Base-by-base conservation (phyloP, 192 early-diverging fungal species). In the Phlyctochytrium arcticum region DNA sequence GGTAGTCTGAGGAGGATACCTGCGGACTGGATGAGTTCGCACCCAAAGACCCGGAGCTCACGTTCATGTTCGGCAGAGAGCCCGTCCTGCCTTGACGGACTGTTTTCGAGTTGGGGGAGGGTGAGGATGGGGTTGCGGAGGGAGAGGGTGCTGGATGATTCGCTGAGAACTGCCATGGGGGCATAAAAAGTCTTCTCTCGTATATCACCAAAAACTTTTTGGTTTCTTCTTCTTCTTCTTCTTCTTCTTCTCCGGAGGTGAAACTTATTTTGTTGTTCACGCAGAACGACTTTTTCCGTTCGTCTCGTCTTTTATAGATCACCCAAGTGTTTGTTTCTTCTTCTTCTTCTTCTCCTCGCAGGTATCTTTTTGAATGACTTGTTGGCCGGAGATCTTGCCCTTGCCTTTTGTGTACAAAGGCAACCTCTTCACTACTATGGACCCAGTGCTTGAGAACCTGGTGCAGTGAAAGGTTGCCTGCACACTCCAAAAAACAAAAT, bases 1-100 rank as follows among this genome's bases (percentile, higher is more conserved):
- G 95, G 93, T 19, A 92, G 69, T 54, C 80, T 76, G 23, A 93
- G 60, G 0, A 96, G 71, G 23, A 93, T 90, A 8, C 93, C 93
- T 0, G 88, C 85, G 26, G 85, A 80, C 51, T 93, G 85, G 37
- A 98, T 91, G 37, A 96, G 77, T 60, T 93, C 85, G 58, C 88
- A 90, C 12, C 90, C 93, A 31, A 89, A 72, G 5, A 83, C 78
- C 1, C 90, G 79, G 56, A 98, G 62, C 53, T 92, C 81, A 17
- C 77, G 61, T 68, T 98, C 95, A 8, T 88, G 74, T 37, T 85
- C 82, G 51, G 57, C 35, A 23, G 60, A 36, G 8, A 77, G 31
- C 4, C 75, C 75, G 51, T 75, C 73, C 19, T 54, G n/a, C 10
- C 15, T 65, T n/a, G 73, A 76, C 3, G 90, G 88, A 27, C 91